phyloP scores from a whole-genome alignment of 2,329 filamentous ascomycete genomes.

The Pseudocercospora fuligena region DNA sequence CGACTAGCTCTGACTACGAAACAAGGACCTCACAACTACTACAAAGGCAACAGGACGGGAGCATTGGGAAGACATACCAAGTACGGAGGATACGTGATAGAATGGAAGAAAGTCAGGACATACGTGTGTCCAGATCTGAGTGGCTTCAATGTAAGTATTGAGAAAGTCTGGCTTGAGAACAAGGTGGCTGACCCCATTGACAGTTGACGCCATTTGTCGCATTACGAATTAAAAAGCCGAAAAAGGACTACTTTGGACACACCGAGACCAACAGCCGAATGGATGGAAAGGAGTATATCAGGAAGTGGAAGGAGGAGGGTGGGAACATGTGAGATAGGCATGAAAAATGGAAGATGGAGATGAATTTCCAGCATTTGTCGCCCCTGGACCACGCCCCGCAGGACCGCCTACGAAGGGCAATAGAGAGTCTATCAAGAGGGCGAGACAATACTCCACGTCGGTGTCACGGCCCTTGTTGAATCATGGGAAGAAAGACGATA shows the following conservation, averaged over 20 bases:
- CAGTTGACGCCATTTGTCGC: slow-evolving; percentile 83
- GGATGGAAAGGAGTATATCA: slow-evolving; percentile 41
- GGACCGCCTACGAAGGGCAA: not conserved
- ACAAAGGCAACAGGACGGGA: slow-evolving; percentile 92
- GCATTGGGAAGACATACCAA: slow-evolving; percentile 85
- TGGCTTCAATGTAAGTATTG: slow-evolving; percentile 68
- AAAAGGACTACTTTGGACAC: slow-evolving; percentile 57
- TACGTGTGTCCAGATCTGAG: slow-evolving; percentile 78
- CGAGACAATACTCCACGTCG: not conserved
- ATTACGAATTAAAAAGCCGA: slow-evolving; percentile 57
- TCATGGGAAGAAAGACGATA: not conserved
- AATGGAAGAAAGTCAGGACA: slow-evolving; percentile 87
- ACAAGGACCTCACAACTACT: slow-evolving; percentile 89
- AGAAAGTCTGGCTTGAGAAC: not conserved
- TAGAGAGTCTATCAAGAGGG: not conserved
- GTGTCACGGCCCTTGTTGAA: not conserved
- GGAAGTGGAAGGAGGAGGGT: slow-evolving; percentile 42
- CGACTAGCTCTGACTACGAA: slow-evolving; percentile 88
- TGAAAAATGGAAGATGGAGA: not conserved
- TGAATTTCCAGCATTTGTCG: not conserved
- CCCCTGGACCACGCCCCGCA: not conserved
- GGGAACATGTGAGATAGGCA: slow-evolving; percentile 35
- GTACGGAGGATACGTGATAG: slow-evolving; percentile 80
- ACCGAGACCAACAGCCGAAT: slow-evolving; percentile 33
- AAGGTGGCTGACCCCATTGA: slow-evolving; percentile 5